Base-by-base conservation (phyloP, 2,329 filamentous ascomycete species). In the Aspergillus caelatus region DNA sequence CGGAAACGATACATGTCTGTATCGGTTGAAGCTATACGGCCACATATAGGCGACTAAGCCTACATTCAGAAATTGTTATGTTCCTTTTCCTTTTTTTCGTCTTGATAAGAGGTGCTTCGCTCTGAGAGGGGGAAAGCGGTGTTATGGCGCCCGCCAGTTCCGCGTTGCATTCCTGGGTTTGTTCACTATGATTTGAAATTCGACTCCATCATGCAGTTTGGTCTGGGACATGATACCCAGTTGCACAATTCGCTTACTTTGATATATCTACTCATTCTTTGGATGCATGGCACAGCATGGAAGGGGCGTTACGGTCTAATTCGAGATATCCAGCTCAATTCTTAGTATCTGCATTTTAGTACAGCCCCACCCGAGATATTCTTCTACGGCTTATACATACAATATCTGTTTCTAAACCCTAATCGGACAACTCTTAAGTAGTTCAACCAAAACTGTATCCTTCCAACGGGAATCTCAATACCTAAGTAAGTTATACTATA, bases 21-120 rank as follows among this genome's bases (percentile, higher is more conserved):
- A 82, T 69, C 78, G 81, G n/a, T 63, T 82, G 58, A 77, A 78
- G 55, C 61, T 83, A 56, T 76, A 81, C 68, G 81, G 81, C 4
- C 71, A 76, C 63, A 11, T 71, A 36, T 79, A 68, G 52, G 19
- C 8, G 30, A 32, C 14, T 28, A 10, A 26, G 21, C 4, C 23
- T 21, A 34, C 23, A 19, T n/a, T 41, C 12, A 4, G 30, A 16
- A 26, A n/a, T 9, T 48, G 14, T 30, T 54, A 1, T 11, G 11
- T 58, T 23, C 19, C 12, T 57, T 34, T 34, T 16, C 21, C 56
- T 32, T 60, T 34, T 43, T 43, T 9, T 58, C 10, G 30, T 28
- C 19, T 26, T 41, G 50, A 30, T 30, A 52, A 19, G 3, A 12
- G 19, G 48, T 52, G 2, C 9, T 11, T 28, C 14, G 19, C 16